phyloP scores from a whole-genome alignment of 306 rosid species.

The Vachellia collinsii region DNA sequence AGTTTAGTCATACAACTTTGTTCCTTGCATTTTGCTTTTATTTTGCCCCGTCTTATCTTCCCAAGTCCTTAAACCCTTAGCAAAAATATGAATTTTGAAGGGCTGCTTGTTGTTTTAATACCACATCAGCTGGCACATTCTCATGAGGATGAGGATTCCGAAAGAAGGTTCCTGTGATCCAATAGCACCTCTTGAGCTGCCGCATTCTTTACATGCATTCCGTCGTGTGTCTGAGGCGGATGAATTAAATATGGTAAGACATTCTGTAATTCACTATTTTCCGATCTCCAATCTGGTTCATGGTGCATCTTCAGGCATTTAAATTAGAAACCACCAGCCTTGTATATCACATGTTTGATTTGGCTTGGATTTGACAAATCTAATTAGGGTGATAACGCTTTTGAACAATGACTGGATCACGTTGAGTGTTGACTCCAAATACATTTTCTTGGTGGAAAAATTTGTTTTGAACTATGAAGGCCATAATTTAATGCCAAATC shows the following conservation, averaged over 20 bases:
- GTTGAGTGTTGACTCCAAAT: constrained; percentile 4
- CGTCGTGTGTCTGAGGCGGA: constrained; percentile 76
- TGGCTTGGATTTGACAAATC: neutral
- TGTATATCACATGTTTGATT: constrained; percentile 14
- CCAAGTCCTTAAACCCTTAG: neutral
- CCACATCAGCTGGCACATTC: constrained; percentile 77
- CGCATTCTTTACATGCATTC: constrained; percentile 91
- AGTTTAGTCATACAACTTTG: neutral
- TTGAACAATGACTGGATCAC: constrained; percentile 22
- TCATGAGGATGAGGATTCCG: constrained; percentile 93
- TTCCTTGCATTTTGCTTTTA: constrained; percentile 11
- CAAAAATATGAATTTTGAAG: constrained; percentile 20
- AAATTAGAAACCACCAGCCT: constrained; percentile 12
- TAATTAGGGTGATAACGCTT: constrained; percentile 3
- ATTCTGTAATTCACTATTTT: neutral
- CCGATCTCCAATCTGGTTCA: constrained; percentile 19
- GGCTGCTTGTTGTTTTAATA: constrained; percentile 23
- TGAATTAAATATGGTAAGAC: constrained; percentile 64
- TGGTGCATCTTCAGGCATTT: constrained; percentile 5
- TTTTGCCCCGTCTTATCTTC: constrained; percentile 1
- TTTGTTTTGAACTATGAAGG: constrained; percentile 12
- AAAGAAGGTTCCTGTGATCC: constrained; percentile 79
- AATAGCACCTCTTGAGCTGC: constrained; percentile 91
- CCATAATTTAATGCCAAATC: neutral
- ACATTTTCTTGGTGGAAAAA: neutral